Base-by-base conservation (phyloP, 2,329 filamentous ascomycete genomes). In the Aspergillus pseudoterreus region DNA sequence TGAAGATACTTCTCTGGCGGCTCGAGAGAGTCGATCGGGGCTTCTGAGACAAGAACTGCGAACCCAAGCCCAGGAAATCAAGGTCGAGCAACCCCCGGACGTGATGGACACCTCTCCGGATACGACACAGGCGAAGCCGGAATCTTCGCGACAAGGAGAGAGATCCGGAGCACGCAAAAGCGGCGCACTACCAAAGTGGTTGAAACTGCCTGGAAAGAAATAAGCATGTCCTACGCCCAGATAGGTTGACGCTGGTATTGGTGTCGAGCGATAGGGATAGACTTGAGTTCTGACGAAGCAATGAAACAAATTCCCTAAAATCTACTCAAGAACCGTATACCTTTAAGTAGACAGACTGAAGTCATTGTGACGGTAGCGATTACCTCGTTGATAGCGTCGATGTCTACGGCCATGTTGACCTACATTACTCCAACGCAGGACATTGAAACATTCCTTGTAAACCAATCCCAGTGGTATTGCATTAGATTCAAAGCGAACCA, bases 151-250 rank as follows among this genome's bases (percentile, higher is more conserved):
- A 9, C 50, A 53, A 19, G 45, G 66, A 46, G 61, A 60, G 47
- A 72, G 72, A 54, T 45, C 68, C 14, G 57, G 53, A 19, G 47
- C 53, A 24, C 64, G 62, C 36, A 73, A 74, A 53, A 62, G 59
- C 24, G 71, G 69, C 17, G 64, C 62, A 19, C 57, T 84, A 60
- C 86, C 87, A 17, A 90, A 88, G 68, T 90, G 88, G 82, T 71
- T 92, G 38, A 88, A 87, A 69, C 71, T 87, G 50, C 77, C 84
- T 27, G 83, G 82, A 6, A 91, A 88, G 79, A 91, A 90, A 74
- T 88, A 53, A 67, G 11, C n/a, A 51, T 41, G n/a, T 36, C 15
- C 15, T 36, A 17, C 21, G 22, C 30, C 27, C 24, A 17, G 43
- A 14, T 17, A 33, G 22, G 22, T 30, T 43, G 22, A 42, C 14